A percentile compares a stretch with the other conserved stretches of the same genome.
phyloP scores from a whole-genome alignment of 2,329 filamentous ascomycete species.

The Fusarium palustre region DNA sequence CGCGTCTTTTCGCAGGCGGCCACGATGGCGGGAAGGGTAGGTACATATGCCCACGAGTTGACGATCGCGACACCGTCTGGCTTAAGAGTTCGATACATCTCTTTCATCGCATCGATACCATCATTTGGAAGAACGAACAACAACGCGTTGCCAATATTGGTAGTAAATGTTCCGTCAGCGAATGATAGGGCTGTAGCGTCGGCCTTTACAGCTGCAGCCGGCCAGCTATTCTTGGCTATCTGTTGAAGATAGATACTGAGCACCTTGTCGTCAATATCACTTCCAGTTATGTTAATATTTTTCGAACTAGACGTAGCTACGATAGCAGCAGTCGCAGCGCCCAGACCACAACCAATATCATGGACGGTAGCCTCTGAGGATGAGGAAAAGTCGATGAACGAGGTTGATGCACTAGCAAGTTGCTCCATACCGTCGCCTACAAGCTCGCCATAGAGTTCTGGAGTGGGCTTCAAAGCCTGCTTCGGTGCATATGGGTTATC shows the following conservation, averaged over 20 bases:
- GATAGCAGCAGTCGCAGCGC: constrained; percentile 10
- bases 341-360: constrained; percentile 11
- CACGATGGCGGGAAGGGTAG: background rate
- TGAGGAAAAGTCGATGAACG: fast-evolving
- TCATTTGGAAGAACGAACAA: constrained; percentile 6
- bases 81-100: constrained; percentile 2
- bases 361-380: background rate
- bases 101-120: background rate
- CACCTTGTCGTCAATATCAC: background rate
- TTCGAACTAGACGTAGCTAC: fast-evolving
- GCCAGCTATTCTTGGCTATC: background rate
- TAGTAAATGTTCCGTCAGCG: background rate
- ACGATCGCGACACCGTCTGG: background rate
- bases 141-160: background rate
- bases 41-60: constrained; percentile 6
- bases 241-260: background rate
- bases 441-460: constrained; percentile 2
- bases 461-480: constrained; percentile 12
- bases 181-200: background rate
- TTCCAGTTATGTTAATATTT: background rate
- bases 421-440: constrained; percentile 13
- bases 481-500: background rate
- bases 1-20: constrained; percentile 5
- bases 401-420: background rate
- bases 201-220: background rate